phyloP scores from a whole-genome alignment of 2,329 filamentous ascomycete species.

The Pseudogymnoascus pannorum region DNA sequence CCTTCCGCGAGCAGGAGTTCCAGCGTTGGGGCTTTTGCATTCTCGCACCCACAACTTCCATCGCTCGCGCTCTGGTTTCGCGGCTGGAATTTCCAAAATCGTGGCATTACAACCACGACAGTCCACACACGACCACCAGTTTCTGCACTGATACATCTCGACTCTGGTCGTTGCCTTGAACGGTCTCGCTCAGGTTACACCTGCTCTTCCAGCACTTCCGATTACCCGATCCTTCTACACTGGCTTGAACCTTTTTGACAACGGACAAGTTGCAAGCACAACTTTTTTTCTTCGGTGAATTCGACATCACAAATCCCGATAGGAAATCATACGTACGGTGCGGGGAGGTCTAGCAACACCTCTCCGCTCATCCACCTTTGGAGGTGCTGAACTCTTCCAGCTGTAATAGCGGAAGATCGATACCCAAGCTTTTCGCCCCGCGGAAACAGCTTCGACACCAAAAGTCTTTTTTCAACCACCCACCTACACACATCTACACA shows the following conservation, averaged over 20 bases:
- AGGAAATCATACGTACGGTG: conserved; percentile 17
- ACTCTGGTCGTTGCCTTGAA: background rate
- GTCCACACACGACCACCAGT: background rate
- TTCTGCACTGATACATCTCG: background rate
- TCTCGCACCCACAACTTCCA: background rate
- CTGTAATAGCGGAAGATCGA: conserved; percentile 9
- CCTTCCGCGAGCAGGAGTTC: background rate
- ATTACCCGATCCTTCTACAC: background rate
- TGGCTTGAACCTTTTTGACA: background rate
- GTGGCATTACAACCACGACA: background rate
- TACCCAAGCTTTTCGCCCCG: background rate
- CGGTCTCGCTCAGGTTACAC: background rate
- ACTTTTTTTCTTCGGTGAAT: background rate
- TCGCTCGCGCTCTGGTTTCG: background rate
- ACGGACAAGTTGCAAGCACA: conserved; percentile 6
- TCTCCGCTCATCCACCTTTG: conserved; percentile 31
- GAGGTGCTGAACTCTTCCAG: conserved; percentile 23
- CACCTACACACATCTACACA: conserved; percentile 14
- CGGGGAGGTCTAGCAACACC: conserved; percentile 31
- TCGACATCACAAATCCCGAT: background rate
- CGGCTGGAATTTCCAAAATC: background rate
- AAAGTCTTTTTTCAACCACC: background rate
- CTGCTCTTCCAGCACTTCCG: background rate
- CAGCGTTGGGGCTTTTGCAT: background rate
- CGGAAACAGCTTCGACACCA: background rate